Evolutionary conservation across 148 eudicot genomes (phyloP).

Genomic region (Selenicereus undatus): DNA sequence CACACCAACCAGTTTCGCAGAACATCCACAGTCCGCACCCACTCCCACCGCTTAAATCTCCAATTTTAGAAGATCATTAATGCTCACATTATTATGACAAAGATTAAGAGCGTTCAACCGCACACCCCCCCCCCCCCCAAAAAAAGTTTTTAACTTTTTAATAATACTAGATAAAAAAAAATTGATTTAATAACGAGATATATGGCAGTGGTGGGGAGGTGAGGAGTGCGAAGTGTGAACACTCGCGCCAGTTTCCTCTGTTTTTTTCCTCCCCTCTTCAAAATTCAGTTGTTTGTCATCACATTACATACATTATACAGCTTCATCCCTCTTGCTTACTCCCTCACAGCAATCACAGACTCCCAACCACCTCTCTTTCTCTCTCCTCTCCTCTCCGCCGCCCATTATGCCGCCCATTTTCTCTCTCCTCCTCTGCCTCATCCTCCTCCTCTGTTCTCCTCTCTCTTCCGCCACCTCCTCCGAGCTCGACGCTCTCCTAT

Average conservation of each 20-base stretch:
- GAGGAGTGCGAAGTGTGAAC: constrained; percentile 8
- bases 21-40: too few relatives aligned
- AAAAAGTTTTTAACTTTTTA: too few relatives aligned
- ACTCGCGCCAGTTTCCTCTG: background rate
- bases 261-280: background rate
- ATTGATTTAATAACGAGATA: background rate
- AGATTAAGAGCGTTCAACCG: background rate
- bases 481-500: constrained; percentile 31
- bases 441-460: constrained; percentile 22
- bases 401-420: constrained; percentile 6
- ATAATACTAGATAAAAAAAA: background rate
- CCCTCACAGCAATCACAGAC: constrained; percentile 6
- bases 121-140: background rate
- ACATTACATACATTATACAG: background rate
- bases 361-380: constrained; percentile 18
- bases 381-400: background rate
- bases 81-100: background rate
- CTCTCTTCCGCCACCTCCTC: background rate
- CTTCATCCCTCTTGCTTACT: constrained; percentile 14
- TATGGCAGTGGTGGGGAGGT: background rate
- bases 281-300: constrained; percentile 21
- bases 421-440: constrained; percentile 10
- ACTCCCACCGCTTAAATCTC: too few relatives aligned
- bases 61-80: too few relatives aligned
- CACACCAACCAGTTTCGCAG: too few relatives aligned